Conservation (phyloP, 352 stramenopile species). For the Phytopythium litorale region DNA sequence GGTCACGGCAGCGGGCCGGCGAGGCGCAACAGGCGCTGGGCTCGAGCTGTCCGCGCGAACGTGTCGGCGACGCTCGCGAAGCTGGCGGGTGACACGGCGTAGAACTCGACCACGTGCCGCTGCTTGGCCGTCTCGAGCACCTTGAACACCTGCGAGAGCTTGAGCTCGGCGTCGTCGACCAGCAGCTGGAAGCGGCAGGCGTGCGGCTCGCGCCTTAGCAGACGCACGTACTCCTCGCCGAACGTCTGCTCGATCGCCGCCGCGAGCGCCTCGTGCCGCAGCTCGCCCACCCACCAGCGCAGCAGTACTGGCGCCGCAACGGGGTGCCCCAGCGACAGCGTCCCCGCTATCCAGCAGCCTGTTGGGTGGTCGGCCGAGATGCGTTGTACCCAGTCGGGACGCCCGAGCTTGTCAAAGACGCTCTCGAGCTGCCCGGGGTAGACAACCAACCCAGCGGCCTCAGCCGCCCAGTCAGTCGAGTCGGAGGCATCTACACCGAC, state of each 20-base stretch:
- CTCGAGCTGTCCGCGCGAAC: constrained; percentile 7
- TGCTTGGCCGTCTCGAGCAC: constrained; percentile 12
- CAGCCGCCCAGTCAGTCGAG: background rate
- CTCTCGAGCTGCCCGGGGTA: background rate
- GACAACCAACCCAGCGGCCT: constrained; percentile 3
- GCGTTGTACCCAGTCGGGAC: constrained; percentile 9
- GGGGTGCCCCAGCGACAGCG: constrained; percentile 7
- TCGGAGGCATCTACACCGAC: background rate
- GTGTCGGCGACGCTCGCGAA: constrained; percentile 13
- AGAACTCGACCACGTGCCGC: constrained; percentile 5
- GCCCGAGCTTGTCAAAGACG: constrained; percentile 10
- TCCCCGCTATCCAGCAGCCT: constrained; percentile 11
- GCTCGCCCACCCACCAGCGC: constrained; percentile 14
- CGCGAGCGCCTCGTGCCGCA: constrained; percentile 8
- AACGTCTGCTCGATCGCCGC: constrained; percentile 11
- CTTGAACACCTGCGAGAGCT: constrained; percentile 26
- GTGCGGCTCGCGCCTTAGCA: constrained; percentile 12
- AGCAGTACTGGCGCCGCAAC: constrained; percentile 7
- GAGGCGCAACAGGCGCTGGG: constrained; percentile 8
- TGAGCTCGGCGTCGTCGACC: constrained; percentile 15
- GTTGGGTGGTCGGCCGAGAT: constrained; percentile 11
- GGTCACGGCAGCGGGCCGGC: background rate
- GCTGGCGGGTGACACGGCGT: constrained; percentile 11
- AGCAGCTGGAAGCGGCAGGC: constrained; percentile 16
- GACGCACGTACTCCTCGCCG: constrained; percentile 10